Evolutionary conservation across 306 rosid species (phyloP).

Genomic region (Neltuma alba): DNA sequence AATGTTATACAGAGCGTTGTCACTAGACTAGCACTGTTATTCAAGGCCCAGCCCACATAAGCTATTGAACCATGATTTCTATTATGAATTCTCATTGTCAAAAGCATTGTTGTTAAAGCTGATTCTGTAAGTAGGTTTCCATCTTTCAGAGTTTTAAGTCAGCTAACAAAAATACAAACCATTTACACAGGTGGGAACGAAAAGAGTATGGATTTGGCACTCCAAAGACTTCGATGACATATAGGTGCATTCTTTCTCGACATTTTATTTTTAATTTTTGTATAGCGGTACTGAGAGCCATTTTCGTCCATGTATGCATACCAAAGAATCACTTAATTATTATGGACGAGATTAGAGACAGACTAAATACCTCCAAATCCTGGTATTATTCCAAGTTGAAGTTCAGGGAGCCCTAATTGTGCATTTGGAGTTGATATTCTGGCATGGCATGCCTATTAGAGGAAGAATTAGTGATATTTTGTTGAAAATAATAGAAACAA

Average conservation of each 20-base stretch:
- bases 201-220: neutral
- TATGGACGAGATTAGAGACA: neutral
- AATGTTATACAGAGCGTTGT: constrained; percentile 13
- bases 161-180: neutral
- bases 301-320: neutral
- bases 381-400: constrained; percentile 96
- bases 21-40: constrained; percentile 1
- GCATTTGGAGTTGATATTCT: constrained; percentile 88
- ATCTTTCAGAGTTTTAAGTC: constrained; percentile 1
- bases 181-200: constrained; percentile 7
- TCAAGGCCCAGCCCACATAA: constrained; percentile 5
- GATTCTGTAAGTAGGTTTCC: constrained; percentile 14
- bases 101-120: constrained; percentile 14
- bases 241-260: neutral
- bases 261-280: neutral
- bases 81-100: neutral
- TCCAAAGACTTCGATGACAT: neutral
- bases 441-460: constrained; percentile 79
- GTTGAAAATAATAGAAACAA: neutral
- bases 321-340: neutral
- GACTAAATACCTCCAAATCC: constrained; percentile 89
- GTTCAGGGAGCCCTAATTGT: constrained; percentile 95
- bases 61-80: constrained; percentile 25
- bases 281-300: neutral
- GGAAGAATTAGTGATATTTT: constrained; percentile 22